Evolutionary conservation across 257 asterid species (phyloP).

Genomic region (Primulina eburnea): DNA sequence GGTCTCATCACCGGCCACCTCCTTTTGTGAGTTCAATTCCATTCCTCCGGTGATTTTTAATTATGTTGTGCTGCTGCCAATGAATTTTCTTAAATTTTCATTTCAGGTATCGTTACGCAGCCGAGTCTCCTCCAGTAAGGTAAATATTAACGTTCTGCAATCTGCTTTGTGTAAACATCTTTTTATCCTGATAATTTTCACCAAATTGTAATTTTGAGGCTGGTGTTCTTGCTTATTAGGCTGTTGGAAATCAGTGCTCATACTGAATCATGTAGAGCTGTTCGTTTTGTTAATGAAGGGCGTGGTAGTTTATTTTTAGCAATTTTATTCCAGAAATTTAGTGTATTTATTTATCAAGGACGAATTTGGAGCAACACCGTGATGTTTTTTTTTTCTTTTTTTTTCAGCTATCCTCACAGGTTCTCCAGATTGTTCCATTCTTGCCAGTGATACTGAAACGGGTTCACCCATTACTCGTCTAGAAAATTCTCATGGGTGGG

Average conservation of each 20-base stretch:
- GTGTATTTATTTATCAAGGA: not conserved
- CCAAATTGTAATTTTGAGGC: slow-evolving; percentile 9
- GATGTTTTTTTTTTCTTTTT: not conserved
- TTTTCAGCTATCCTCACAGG: slow-evolving; percentile 77
- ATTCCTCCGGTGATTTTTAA: not conserved
- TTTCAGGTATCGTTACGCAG: slow-evolving; percentile 60
- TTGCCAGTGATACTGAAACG: slow-evolving; percentile 88
- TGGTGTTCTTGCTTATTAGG: slow-evolving; percentile 39
- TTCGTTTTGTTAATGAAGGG: slow-evolving; percentile 85
- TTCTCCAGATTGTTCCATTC: slow-evolving; percentile 84
- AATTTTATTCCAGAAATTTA: not conserved
- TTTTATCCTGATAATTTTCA: not conserved
- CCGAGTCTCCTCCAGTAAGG: slow-evolving; percentile 67
- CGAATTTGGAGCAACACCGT: not conserved
- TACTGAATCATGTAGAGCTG: slow-evolving; percentile 78
- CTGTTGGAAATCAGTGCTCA: slow-evolving; percentile 69
- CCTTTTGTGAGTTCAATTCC: slow-evolving; percentile 48
- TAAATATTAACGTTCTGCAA: slow-evolving; percentile 15
- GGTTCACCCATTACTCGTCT: slow-evolving; percentile 64
- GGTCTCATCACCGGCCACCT: slow-evolving; percentile 80
- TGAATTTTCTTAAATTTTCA: not conserved
- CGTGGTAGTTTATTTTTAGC: slow-evolving; percentile 44
- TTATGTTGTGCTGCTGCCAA: not conserved
- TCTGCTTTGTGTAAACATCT: not conserved
- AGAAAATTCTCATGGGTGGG: slow-evolving; percentile 82